phyloP scores from a whole-genome alignment of 1,284 basidiomycete species.

The Stereum hirsutum region DNA sequence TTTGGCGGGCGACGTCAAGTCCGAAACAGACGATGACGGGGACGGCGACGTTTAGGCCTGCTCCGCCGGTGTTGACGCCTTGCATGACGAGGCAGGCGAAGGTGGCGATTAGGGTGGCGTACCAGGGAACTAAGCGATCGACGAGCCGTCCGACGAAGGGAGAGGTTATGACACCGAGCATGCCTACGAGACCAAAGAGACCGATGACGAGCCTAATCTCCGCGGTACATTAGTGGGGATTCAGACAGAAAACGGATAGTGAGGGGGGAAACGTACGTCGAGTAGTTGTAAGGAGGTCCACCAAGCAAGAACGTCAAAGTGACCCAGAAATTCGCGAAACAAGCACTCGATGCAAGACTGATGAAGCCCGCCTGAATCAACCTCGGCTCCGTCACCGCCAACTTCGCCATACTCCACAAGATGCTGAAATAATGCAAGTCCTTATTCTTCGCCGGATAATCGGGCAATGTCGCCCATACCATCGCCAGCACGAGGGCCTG shows the following conservation, averaged over 20 bases:
- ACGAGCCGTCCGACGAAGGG: slow-evolving; percentile 41
- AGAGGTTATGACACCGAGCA: slow-evolving; percentile 33
- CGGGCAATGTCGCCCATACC: slow-evolving; percentile 34
- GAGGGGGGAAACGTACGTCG: slow-evolving; percentile 2
- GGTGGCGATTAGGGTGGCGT: slow-evolving; percentile 32
- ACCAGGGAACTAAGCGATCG: slow-evolving; percentile 42
- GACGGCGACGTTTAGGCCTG: slow-evolving; percentile 33
- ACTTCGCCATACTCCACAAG: slow-evolving; percentile 36
- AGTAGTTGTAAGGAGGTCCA: slow-evolving; percentile 36
- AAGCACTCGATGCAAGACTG: slow-evolving; percentile 25
- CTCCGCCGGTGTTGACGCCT: slow-evolving; percentile 34
- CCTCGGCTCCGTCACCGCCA: slow-evolving; percentile 38
- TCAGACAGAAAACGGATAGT: neutral
- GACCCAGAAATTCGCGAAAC: slow-evolving; percentile 31
- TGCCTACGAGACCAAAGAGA: slow-evolving; percentile 47
- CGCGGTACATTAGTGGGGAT: neutral
- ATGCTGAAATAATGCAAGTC: slow-evolving; percentile 34
- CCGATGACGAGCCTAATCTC: slow-evolving; percentile 41
- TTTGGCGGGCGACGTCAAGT: slow-evolving; percentile 39
- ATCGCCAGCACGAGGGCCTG: slow-evolving; percentile 24
- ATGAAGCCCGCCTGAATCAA: slow-evolving; percentile 38
- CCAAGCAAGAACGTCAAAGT: slow-evolving; percentile 44
- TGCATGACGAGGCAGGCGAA: slow-evolving; percentile 23
- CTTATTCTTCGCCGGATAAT: slow-evolving; percentile 38
- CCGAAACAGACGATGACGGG: slow-evolving; percentile 35